Percentiles rank a stretch among this genome's conserved stretches.
These are phyloP conservation scores for Geosmithia morbida DNA, from an alignment of 2,329 filamentous ascomycete species.

Conservation along the genomic window DNA sequence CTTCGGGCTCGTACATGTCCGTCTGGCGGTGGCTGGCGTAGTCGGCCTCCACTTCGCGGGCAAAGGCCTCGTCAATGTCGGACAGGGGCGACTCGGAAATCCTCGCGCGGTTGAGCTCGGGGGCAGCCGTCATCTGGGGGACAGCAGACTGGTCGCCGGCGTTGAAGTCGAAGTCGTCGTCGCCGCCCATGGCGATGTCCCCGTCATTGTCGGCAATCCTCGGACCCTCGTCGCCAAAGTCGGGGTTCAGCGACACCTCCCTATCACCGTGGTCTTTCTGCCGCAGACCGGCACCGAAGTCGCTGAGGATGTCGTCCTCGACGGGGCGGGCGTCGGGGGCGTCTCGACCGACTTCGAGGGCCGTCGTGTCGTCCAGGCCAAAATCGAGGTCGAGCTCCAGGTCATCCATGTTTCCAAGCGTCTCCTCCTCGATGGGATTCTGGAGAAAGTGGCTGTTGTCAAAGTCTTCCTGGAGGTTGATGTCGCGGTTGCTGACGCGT, in stretches of 20 bases:
- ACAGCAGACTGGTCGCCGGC: conserved; percentile 44
- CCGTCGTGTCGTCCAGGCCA: conserved; percentile 56
- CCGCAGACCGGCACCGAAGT: conserved; percentile 42
- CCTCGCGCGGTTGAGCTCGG: conserved; percentile 37
- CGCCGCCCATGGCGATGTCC: conserved; percentile 44
- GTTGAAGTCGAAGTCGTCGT: conserved; percentile 51
- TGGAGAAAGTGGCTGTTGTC: conserved; percentile 70
- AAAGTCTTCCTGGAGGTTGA: conserved; percentile 55
- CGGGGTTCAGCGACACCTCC: conserved; percentile 39
- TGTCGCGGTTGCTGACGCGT: conserved; percentile 45
- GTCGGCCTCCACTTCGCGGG: conserved; percentile 43
- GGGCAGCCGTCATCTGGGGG: conserved; percentile 29
- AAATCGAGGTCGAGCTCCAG: conserved; percentile 63
- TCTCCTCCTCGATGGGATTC: conserved; percentile 43
- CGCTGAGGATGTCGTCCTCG: conserved; percentile 57
- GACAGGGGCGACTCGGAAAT: conserved; percentile 59
- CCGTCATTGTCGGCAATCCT: conserved; percentile 50
- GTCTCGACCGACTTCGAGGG: conserved; percentile 83
- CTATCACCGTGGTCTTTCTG: conserved; percentile 38
- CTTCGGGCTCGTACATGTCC: conserved; percentile 47
- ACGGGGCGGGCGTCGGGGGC: conserved; percentile 53
- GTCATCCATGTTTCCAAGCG: conserved; percentile 44
- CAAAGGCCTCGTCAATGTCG: conserved; percentile 50
- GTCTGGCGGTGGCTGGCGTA: conserved; percentile 37
- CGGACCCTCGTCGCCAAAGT: conserved; percentile 38